phyloP scores from a whole-genome alignment of 2,329 filamentous ascomycete genomes.

The Pseudohalonectria lignicola region DNA sequence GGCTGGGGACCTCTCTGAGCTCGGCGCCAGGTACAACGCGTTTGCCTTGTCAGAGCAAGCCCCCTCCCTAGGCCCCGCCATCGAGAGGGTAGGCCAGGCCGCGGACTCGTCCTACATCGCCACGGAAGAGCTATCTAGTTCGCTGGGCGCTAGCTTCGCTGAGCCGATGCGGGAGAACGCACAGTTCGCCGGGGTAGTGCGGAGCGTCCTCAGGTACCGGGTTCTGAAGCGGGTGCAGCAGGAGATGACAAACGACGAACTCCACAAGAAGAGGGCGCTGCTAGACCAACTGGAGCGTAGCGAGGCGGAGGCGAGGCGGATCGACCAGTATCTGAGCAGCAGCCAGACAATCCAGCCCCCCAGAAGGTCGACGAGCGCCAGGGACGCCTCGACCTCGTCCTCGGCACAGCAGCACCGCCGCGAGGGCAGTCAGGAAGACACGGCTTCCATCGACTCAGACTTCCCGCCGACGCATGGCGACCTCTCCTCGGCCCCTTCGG shows the following conservation, averaged over 20 bases:
- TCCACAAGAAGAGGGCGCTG: constrained; percentile 73
- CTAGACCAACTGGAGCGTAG: constrained; percentile 87
- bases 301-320: constrained; percentile 82
- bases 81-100: constrained; percentile 89
- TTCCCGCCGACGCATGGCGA: constrained; percentile 86
- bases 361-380: constrained; percentile 52
- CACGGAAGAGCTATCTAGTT: constrained; percentile 79
- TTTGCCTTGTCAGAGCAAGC: constrained; percentile 93
- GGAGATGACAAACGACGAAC: constrained; percentile 90
- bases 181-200: constrained; percentile 91
- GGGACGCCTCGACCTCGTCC: constrained; percentile 30
- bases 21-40: constrained; percentile 92
- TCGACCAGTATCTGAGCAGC: constrained; percentile 81
- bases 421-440: constrained; percentile 59
- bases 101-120: constrained; percentile 94
- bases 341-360: constrained; percentile 55
- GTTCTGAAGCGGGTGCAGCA: constrained; percentile 93
- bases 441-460: constrained; percentile 87
- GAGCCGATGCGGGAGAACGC: constrained; percentile 97
- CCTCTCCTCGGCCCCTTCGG: constrained; percentile 54
- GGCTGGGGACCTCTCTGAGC: constrained; percentile 79
- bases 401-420: constrained; percentile 25
- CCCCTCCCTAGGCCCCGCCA: constrained; percentile 77
- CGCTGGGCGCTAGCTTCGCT: constrained; percentile 85
- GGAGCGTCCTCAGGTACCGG: constrained; percentile 77